A percentile compares a stretch with the other conserved stretches of the same genome.
phyloP scores from a whole-genome alignment of 108 stramenopile genomes.

The Nitzschia sp. region DNA sequence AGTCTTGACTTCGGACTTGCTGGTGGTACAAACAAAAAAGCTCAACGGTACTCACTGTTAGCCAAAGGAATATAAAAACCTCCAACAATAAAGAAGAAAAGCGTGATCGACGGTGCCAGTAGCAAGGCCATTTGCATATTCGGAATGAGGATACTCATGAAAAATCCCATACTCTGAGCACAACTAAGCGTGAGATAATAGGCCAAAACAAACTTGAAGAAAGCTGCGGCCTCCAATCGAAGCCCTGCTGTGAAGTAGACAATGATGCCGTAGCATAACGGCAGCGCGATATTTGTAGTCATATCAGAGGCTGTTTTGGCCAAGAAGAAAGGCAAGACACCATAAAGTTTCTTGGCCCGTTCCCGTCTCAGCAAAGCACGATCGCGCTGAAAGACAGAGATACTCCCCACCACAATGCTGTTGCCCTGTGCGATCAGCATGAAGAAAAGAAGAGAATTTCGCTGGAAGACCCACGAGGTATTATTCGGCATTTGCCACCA shows the following conservation, averaged over 20 bases:
- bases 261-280: constrained; percentile 52
- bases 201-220: constrained; percentile 57
- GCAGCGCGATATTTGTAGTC: constrained; percentile 66
- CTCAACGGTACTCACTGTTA: no score
- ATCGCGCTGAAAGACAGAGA: constrained; percentile 65
- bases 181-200: constrained; percentile 66
- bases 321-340: constrained; percentile 74
- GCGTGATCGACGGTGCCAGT: constrained; percentile 64
- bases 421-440: constrained; percentile 71
- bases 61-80: constrained; percentile 79
- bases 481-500: constrained; percentile 70
- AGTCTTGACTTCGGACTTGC: no score
- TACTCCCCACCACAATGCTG: constrained; percentile 53
- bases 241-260: constrained; percentile 68
- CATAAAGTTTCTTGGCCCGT: constrained; percentile 83
- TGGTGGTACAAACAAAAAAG: no score
- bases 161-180: constrained; percentile 73
- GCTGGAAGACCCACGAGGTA: constrained; percentile 55
- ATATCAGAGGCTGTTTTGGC: constrained; percentile 73
- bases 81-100: constrained; percentile 70
- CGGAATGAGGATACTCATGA: constrained; percentile 61
- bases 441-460: constrained; percentile 75
- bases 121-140: constrained; percentile 55
- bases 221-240: constrained; percentile 39
- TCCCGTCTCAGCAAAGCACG: constrained; percentile 65